Base-by-base conservation (phyloP, 441 rosid species). In the Oxalis stricta region DNA sequence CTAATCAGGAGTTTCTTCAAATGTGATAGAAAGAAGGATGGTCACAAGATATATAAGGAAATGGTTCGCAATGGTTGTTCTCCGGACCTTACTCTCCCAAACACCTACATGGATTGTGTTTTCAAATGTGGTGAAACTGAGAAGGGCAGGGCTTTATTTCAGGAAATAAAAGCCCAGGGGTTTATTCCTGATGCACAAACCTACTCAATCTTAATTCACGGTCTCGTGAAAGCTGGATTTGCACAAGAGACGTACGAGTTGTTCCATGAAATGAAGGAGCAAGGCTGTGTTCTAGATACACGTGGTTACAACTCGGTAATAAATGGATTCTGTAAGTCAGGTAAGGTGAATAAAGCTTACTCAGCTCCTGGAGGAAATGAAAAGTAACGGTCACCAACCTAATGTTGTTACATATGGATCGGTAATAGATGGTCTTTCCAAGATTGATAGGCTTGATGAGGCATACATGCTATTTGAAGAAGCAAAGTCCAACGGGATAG, bases 321-420 rank as follows among this genome's bases (percentile, higher is more conserved):
- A 50, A 83, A 78, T 39, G 98, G 98, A 60, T 82, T 85, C 59
- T 82, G 94, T 68, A 89, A 85, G 64, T 77, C 94, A 28, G 89
- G 96, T 5, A 76, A 80, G 72, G 94, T 89, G 51, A 66, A 80
- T 59, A 82, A 75, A 67, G 93, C 94, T 48, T 80, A 75, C 60
- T n/a, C 93, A 85, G 74, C 69, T 89, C 18, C 74, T 89, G 45
- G 96, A 89, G 65, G 98, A 85, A 54, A 85, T 89, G 98, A 85
- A 76, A 70, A 55, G 69, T 14, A 79, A 69, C 34, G 89, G 87
- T 53, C 70, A 56, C 53, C 77, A 71, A 33, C 93, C 94, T 33
- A 80, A 84, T 32, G 84, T 85, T 44, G 89, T 89, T 18, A 80
- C 98, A 13, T 89, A 89, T 48, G 98, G 98, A 48, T 85, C 86